Base-by-base conservation (phyloP, 2,329 filamentous ascomycete genomes). In the Cladosporium sphaerospermum region DNA sequence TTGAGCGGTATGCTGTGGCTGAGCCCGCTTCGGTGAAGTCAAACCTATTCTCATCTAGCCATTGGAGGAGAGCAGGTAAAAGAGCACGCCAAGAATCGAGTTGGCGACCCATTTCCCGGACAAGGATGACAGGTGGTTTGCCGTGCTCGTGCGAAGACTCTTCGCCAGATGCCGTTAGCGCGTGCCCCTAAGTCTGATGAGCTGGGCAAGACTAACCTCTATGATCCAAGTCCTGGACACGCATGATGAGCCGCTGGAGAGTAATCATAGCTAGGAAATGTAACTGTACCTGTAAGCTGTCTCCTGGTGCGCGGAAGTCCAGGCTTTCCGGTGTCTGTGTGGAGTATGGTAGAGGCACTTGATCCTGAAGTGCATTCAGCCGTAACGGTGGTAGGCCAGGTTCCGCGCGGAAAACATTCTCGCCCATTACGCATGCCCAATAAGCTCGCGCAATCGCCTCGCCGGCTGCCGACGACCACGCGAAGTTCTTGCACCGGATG, bases 181-280 rank as follows among this genome's bases (percentile, higher is more conserved):
- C n/a, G n/a, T n/a, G n/a, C n/a, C n/a, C n/a, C 39, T 45, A 40
- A 55, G 43, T 55, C 44, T 42, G 41, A 8, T 7, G 8, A 19
- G n/a, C 9, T 32, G 9, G 43, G n/a, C n/a, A 34, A 11, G 16
- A 68, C 77, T 67, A 67, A 82, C 80, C 71, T 56, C 76, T 74
- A 54, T 71, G 76, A 23, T 84, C 71, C 3, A 71, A 70, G 40
- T 69, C 69, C 61, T 83, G 76, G n/a, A 82, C 76, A 19, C 76
- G 72, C 1, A 75, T 71, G 37, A 78, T 76, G 2, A 83, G 66
- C 16, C 77, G 71, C 16, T 78, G 72, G 14, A 84, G 70, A 9
- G 79, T 76, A 43, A 84, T 78, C 60, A 83, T 79, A 0, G 80
- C 81, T 2, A 78, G 74, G 62, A 81, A 83, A 59, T 84, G 75